These are phyloP conservation scores for Cercospora sesami DNA, from an alignment of 2,329 filamentous ascomycete genomes.

Conservation along the genomic window DNA sequence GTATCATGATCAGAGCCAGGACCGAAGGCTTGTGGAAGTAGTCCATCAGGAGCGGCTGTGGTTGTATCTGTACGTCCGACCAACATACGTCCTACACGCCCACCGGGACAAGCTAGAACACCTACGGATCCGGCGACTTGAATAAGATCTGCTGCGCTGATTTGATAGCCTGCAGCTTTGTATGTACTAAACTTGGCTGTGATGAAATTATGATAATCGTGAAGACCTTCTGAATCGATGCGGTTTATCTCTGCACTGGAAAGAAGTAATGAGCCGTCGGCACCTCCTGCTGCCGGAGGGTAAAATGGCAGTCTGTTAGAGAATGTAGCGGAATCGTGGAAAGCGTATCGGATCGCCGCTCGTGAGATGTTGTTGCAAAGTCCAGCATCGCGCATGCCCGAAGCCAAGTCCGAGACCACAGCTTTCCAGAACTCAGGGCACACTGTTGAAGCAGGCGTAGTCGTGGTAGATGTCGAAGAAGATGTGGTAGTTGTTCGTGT, in stretches of 20 bases:
- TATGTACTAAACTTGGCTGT: conserved; percentile 42
- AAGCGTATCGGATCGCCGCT: conserved; percentile 39
- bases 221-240: conserved; percentile 49
- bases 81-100: conserved; percentile 53
- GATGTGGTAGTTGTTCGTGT: conserved; percentile 13
- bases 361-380: conserved; percentile 39
- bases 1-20: conserved; percentile 40
- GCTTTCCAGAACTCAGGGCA: conserved; percentile 38
- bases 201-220: conserved; percentile 45
- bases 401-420: conserved; percentile 36
- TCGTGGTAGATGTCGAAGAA: conserved; percentile 12
- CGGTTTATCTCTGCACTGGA: conserved; percentile 40
- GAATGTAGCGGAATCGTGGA: conserved; percentile 38
- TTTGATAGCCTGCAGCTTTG: conserved; percentile 24
- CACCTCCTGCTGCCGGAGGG: conserved; percentile 40
- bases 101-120: conserved; percentile 54
- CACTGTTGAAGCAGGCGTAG: conserved; percentile 15
- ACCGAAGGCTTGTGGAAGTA: conserved; percentile 49
- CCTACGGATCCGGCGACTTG: conserved; percentile 52
- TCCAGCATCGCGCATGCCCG: conserved; percentile 22
- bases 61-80: conserved; percentile 52
- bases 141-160: conserved; percentile 57
- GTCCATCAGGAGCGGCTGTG: conserved; percentile 44
- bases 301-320: conserved; percentile 26
- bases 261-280: conserved; percentile 46